These are phyloP conservation scores for Pleurotus citrinopileatus DNA, from an alignment of 768 basidiomycete species.

Conservation along the genomic window DNA sequence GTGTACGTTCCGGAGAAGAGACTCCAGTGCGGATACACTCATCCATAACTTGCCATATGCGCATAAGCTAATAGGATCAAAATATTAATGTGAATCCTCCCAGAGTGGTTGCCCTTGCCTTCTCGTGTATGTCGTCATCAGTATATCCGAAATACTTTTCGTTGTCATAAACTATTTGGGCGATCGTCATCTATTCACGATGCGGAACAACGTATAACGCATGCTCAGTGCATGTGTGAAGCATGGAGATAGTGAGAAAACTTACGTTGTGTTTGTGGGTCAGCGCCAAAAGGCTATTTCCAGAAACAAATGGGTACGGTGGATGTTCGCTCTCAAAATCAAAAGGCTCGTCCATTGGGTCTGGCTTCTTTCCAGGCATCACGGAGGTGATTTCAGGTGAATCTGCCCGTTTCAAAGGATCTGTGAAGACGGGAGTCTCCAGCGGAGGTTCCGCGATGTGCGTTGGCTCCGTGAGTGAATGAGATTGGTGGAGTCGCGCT, in stretches of 20 bases:
- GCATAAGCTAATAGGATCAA: slow-evolving; percentile 44
- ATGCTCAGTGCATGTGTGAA: slow-evolving; percentile 11
- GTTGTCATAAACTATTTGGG: slow-evolving; percentile 92
- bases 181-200: slow-evolving; percentile 90
- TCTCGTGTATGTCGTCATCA: slow-evolving; percentile 70
- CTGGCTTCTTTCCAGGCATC: slow-evolving; percentile 7
- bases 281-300: slow-evolving; percentile 68
- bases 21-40: slow-evolving; percentile 87
- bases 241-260: slow-evolving; percentile 13
- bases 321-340: slow-evolving; percentile 46
- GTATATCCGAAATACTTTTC: slow-evolving; percentile 79
- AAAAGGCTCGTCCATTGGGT: slow-evolving; percentile 5
- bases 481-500: slow-evolving; percentile 70
- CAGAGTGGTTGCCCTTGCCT: slow-evolving; percentile 37
- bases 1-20: slow-evolving; percentile 68
- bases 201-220: slow-evolving; percentile 1
- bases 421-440: slow-evolving; percentile 14
- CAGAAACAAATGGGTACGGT: slow-evolving; percentile 81
- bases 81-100: neutral
- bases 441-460: neutral
- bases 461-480: slow-evolving; percentile 39
- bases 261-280: slow-evolving; percentile 82
- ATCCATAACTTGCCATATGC: slow-evolving; percentile 92
- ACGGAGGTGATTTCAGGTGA: slow-evolving; percentile 2
- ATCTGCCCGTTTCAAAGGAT: too few relatives aligned